These are phyloP conservation scores for Wickerhamomyces pijperi DNA, from an alignment of 805 yeast genomes.

Conservation along the genomic window DNA sequence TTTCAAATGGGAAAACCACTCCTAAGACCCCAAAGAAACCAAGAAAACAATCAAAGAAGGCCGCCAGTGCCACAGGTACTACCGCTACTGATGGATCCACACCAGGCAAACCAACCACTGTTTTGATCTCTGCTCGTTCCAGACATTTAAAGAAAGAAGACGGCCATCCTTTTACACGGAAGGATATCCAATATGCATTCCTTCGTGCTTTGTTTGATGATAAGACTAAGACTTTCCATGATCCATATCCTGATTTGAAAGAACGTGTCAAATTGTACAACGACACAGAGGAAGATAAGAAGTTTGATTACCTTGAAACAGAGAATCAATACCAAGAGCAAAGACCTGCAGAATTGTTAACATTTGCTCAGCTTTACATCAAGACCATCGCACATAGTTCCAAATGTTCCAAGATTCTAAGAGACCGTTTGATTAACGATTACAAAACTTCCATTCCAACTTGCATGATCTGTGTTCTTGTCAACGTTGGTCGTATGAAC, in stretches of 20 bases:
- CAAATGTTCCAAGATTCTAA: conserved; percentile 72
- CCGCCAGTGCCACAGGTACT: conserved; percentile 4
- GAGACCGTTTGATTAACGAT: conserved; percentile 62
- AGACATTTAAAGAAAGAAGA: conserved; percentile 78
- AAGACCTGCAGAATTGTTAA: conserved; percentile 35
- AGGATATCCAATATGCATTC: conserved; percentile 79
- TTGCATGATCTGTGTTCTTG: conserved; percentile 74
- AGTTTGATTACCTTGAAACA: conserved; percentile 9
- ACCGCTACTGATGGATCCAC: neutral
- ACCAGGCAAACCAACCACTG: conserved; percentile 8
- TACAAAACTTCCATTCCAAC: conserved; percentile 56
- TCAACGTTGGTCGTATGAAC: conserved; percentile 87
- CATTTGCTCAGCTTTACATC: conserved; percentile 78
- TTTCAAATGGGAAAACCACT: too few relatives aligned
- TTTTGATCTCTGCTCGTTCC: conserved; percentile 21
- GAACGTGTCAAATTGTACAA: conserved; percentile 13
- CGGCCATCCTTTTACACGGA: conserved; percentile 86
- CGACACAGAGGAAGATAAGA: neutral
- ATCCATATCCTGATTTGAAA: conserved; percentile 37
- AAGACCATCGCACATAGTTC: conserved; percentile 73
- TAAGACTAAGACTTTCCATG: conserved; percentile 54
- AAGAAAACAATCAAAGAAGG: conserved; percentile 7
- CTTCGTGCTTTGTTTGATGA: conserved; percentile 55
- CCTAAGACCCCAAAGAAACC: conserved; percentile 3
- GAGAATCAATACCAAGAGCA: conserved; percentile 13